Conservation (phyloP, 129 eudicot species). For the Escallonia rubra region DNA sequence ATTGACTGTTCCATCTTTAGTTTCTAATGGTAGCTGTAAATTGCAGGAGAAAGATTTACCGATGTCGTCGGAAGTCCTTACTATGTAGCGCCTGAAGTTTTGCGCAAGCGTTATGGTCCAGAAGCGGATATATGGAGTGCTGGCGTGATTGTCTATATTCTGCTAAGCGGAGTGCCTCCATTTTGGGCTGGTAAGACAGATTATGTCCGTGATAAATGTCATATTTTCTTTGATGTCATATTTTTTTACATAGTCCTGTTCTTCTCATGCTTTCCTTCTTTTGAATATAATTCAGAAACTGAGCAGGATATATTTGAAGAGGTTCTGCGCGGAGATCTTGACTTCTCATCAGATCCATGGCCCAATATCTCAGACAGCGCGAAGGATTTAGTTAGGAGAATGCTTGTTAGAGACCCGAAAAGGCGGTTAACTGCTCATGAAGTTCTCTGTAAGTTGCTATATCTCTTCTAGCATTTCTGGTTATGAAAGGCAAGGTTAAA, state of each 20-base stretch:
- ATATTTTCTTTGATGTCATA: not conserved
- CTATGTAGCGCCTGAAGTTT: conserved; percentile 69
- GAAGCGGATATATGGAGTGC: conserved; percentile 77
- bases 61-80: conserved; percentile 68
- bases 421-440: conserved; percentile 37
- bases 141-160: conserved; percentile 66
- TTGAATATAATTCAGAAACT: conserved; percentile 24
- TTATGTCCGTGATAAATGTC: not conserved
- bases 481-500: too few species aligned
- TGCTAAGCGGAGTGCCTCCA: conserved; percentile 67
- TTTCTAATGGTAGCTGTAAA: conserved; percentile 1
- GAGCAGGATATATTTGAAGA: conserved; percentile 43
- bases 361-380: conserved; percentile 45
- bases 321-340: conserved; percentile 41
- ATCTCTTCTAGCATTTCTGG: not conserved
- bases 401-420: conserved; percentile 43
- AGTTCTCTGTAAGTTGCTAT: conserved; percentile 31
- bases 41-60: conserved; percentile 39
- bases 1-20: not conserved
- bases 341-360: conserved; percentile 51
- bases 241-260: not conserved
- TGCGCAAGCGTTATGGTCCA: conserved; percentile 46
- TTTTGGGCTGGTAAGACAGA: conserved; percentile 59
- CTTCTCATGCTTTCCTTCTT: not conserved
- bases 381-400: conserved; percentile 39